phyloP scores from a whole-genome alignment of 75 land plant genomes.

The Cunninghamia lanceolata region DNA sequence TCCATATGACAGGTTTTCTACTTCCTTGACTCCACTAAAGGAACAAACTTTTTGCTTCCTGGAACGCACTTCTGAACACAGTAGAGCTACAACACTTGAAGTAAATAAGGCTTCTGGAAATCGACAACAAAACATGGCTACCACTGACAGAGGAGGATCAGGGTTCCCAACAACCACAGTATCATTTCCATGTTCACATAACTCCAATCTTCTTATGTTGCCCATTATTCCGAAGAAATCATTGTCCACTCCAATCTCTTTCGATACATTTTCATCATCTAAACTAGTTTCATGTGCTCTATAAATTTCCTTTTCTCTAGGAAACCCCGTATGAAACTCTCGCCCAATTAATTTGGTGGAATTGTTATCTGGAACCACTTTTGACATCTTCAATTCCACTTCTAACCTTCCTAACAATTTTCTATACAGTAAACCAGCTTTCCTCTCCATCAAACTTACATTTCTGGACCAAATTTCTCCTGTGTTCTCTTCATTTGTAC shows the following conservation, averaged over 20 bases:
- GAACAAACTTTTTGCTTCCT: background rate
- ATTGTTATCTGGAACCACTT: background rate
- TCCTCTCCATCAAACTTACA: background rate
- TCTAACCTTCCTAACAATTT: background rate
- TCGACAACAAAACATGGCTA: background rate
- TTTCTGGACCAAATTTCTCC: conserved; percentile 6
- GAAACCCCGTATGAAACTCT: background rate
- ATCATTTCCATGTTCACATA: background rate
- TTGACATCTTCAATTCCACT: background rate
- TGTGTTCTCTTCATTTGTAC: background rate
- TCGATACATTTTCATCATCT: background rate
- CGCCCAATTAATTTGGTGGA: background rate
- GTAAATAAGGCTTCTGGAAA: conserved; percentile 7
- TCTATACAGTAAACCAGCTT: background rate
- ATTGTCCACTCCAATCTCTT: background rate
- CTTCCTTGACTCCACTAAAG: background rate
- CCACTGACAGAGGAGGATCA: background rate
- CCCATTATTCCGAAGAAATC: background rate
- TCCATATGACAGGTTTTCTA: background rate
- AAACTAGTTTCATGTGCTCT: background rate
- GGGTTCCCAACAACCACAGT: background rate
- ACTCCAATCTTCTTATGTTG: background rate
- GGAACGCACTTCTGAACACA: background rate
- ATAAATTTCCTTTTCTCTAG: background rate
- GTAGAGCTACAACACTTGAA: background rate